Conservation (phyloP, 1,284 basidiomycete genomes). For the Volvariella surrecta region DNA sequence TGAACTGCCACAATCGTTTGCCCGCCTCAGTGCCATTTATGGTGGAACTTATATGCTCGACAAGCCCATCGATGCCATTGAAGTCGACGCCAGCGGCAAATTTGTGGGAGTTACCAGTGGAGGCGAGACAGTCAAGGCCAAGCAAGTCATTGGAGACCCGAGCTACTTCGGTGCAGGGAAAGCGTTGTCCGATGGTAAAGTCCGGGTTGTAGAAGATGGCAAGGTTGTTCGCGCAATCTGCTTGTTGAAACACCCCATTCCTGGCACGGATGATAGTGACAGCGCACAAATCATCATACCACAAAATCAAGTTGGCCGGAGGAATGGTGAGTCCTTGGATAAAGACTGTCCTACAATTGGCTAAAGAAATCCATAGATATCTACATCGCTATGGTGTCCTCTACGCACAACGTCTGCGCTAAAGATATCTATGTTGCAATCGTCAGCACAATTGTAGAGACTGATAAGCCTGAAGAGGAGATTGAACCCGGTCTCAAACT, state of each 20-base stretch:
- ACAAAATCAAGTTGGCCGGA: constrained; percentile 93
- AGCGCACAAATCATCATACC: constrained; percentile 98
- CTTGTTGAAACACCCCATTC: constrained; percentile 97
- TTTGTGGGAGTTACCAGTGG: constrained; percentile 91
- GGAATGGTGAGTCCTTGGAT: constrained; percentile 91
- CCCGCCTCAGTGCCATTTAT: constrained; percentile 96
- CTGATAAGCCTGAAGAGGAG: constrained; percentile 87
- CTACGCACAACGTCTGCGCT: constrained; percentile 95
- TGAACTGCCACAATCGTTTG: constrained; percentile 98
- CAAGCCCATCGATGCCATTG: constrained; percentile 90
- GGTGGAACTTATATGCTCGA: constrained; percentile 99
- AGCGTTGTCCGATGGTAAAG: constrained; percentile 59
- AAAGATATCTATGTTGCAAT: constrained; percentile 95
- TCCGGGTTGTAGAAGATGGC: constrained; percentile 86
- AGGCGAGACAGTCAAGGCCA: constrained; percentile 92
- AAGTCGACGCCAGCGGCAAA: constrained; percentile 79
- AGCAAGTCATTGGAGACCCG: constrained; percentile 97
- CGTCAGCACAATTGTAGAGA: constrained; percentile 98
- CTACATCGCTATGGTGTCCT: constrained; percentile 96
- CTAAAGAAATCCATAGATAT: no score
- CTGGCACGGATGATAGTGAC: constrained; percentile 93
- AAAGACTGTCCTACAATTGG: constrained; percentile 7
- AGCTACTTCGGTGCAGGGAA: constrained; percentile 88
- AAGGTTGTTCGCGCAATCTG: constrained; percentile 98
- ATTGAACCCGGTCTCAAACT: constrained; percentile 88